These are phyloP conservation scores for Opeltia flavorubescens DNA, from an alignment of 495 filamentous ascomycete species.

Conservation along the genomic window DNA sequence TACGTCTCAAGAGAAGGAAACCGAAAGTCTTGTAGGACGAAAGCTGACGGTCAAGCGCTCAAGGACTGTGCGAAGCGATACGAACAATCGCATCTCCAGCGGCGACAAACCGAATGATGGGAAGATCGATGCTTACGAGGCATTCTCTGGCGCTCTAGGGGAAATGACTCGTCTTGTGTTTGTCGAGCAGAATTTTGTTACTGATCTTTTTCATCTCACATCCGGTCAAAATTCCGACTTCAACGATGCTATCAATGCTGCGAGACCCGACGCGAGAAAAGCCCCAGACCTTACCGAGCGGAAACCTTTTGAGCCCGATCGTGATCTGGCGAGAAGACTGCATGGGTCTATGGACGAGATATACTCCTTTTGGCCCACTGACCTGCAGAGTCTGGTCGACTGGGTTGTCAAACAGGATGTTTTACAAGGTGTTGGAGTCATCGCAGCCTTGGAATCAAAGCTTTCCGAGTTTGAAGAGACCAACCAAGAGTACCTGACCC, in stretches of 20 bases:
- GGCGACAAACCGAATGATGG: constrained; percentile 51
- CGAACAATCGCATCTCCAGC: constrained; percentile 34
- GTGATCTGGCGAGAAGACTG: constrained; percentile 64
- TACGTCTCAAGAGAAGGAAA: constrained; percentile 72
- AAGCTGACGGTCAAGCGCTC: constrained; percentile 89
- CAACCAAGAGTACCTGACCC: constrained; percentile 81
- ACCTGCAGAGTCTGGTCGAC: constrained; percentile 68
- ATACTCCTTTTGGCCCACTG: constrained; percentile 64
- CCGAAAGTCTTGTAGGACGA: constrained; percentile 58
- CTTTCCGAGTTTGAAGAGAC: constrained; percentile 67
- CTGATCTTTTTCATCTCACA: constrained; percentile 83
- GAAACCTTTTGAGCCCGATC: constrained; percentile 69
- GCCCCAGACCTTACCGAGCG: constrained; percentile 56
- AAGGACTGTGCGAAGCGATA: constrained; percentile 64
- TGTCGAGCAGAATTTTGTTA: constrained; percentile 87
- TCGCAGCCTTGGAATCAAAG: constrained; percentile 65
- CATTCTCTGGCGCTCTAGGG: constrained; percentile 64
- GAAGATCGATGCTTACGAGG: constrained; percentile 60
- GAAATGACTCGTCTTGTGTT: constrained; percentile 67
- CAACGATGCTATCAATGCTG: constrained; percentile 54
- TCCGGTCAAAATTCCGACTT: constrained; percentile 69
- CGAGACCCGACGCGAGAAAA: constrained; percentile 47
- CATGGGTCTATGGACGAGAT: constrained; percentile 75
- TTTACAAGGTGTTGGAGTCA: constrained; percentile 78
- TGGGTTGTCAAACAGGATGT: constrained; percentile 73